phyloP scores from a whole-genome alignment of 768 basidiomycete genomes.

The Suillus subluteus region DNA sequence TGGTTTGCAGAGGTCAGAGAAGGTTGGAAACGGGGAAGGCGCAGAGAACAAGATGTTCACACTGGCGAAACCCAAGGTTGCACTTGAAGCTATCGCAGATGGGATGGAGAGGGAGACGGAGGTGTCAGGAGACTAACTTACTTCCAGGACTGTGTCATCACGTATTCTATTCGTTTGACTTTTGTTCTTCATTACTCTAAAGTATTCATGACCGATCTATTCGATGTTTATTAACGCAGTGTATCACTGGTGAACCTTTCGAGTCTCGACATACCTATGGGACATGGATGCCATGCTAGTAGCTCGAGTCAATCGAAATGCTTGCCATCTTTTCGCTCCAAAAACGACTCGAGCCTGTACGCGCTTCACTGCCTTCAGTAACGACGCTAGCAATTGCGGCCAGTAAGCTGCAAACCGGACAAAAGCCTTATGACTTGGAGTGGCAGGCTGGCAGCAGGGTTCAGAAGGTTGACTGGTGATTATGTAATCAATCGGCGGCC shows the following conservation, averaged over 20 bases:
- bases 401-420: background rate
- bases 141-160: background rate
- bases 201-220: slow-evolving; percentile 6
- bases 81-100: slow-evolving; percentile 42
- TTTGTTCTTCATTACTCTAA: background rate
- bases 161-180: background rate
- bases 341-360: background rate
- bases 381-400: background rate
- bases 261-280: background rate
- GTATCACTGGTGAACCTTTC: background rate
- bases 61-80: slow-evolving; percentile 59
- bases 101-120: slow-evolving; percentile 29
- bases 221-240: slow-evolving; percentile 5
- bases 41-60: slow-evolving; percentile 54
- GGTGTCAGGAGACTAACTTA: slow-evolving; percentile 2
- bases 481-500: background rate
- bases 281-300: background rate
- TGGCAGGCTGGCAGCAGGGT: too few relatives aligned
- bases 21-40: slow-evolving; percentile 36
- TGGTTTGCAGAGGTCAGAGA: slow-evolving; percentile 48
- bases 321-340: background rate
- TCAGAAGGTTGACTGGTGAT: background rate
- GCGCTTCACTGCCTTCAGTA: background rate
- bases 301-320: background rate
- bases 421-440: background rate